Conservation (phyloP, 352 stramenopile genomes). For the Globisporangium sylvaticum region DNA sequence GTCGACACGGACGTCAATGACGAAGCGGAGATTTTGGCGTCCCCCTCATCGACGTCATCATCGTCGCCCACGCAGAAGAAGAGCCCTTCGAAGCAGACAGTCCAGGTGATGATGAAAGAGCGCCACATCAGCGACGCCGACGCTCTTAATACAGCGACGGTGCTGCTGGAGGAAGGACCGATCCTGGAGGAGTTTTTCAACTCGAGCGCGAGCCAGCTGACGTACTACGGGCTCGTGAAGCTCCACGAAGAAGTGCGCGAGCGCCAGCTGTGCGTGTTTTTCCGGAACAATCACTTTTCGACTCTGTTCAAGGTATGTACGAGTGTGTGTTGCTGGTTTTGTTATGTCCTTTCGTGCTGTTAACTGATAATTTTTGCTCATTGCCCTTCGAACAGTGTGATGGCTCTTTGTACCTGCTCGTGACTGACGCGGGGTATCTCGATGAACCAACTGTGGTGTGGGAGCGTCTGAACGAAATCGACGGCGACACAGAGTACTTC, state of each 20-base stretch:
- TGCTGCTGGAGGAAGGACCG: constrained; percentile 69
- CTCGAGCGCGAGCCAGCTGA: constrained; percentile 90
- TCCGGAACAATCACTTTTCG: constrained; percentile 99
- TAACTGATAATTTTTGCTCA: not conserved
- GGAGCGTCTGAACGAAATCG: constrained; percentile 92
- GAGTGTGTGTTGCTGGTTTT: not conserved
- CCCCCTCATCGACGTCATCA: constrained; percentile 17
- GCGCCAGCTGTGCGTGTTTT: constrained; percentile 94
- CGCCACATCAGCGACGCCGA: constrained; percentile 69
- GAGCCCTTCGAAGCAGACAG: constrained; percentile 65
- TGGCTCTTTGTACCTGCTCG: constrained; percentile 92
- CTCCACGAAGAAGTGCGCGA: constrained; percentile 91
- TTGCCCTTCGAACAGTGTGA: constrained; percentile 52
- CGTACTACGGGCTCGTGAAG: constrained; percentile 91
- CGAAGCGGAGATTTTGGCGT: not conserved
- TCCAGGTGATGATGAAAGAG: constrained; percentile 75
- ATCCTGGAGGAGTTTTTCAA: constrained; percentile 91
- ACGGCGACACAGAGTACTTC: constrained; percentile 79
- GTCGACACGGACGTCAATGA: constrained; percentile 36
- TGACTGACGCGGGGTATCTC: constrained; percentile 96
- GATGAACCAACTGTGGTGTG: constrained; percentile 92
- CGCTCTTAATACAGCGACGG: constrained; percentile 48
- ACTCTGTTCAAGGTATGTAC: constrained; percentile 91
- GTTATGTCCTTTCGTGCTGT: not conserved
- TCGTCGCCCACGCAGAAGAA: constrained; percentile 34